A percentile compares a stretch with the other conserved stretches of the same genome.
phyloP scores from a whole-genome alignment of 2,329 filamentous ascomycete species.

The Basipetospora chlamydospora region DNA sequence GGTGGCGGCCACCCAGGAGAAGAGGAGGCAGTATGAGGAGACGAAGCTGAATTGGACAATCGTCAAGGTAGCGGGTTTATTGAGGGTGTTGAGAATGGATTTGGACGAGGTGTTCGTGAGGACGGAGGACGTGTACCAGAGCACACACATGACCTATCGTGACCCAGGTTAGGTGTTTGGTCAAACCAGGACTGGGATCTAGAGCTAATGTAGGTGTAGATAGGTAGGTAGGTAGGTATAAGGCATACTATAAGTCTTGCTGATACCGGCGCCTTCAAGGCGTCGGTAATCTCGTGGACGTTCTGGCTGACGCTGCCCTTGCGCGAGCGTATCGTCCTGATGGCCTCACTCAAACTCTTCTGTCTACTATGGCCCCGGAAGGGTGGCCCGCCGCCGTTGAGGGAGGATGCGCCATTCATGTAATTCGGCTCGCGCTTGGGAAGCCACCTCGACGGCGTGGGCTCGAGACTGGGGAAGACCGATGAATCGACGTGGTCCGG shows the following conservation, averaged over 20 bases:
- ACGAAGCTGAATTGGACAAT: constrained; percentile 90
- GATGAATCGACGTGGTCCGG: constrained; percentile 36
- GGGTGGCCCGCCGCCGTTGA: background rate
- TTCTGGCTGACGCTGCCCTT: constrained; percentile 83
- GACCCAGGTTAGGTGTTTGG: background rate
- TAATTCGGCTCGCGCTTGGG: background rate
- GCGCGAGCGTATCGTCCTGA: constrained; percentile 65
- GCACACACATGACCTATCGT: constrained; percentile 59
- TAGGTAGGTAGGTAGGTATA: no score
- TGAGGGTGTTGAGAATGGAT: constrained; percentile 82
- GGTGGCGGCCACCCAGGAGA: constrained; percentile 58
- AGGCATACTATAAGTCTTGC: constrained; percentile 64
- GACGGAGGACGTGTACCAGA: constrained; percentile 93
- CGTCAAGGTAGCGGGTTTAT: constrained; percentile 82
- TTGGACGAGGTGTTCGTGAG: constrained; percentile 97
- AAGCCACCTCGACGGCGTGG: background rate
- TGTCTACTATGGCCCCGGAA: constrained; percentile 25
- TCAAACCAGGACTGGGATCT: background rate
- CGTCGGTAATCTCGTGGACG: constrained; percentile 83
- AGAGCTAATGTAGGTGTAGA: no score
- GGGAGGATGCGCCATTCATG: no score
- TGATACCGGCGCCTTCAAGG: constrained; percentile 79
- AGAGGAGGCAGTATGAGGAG: constrained; percentile 68
- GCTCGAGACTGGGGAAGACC: constrained; percentile 3
- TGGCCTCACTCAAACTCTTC: constrained; percentile 81